phyloP scores from a whole-genome alignment of 108 stramenopile species.

The Aurantiochytrium sp. region DNA sequence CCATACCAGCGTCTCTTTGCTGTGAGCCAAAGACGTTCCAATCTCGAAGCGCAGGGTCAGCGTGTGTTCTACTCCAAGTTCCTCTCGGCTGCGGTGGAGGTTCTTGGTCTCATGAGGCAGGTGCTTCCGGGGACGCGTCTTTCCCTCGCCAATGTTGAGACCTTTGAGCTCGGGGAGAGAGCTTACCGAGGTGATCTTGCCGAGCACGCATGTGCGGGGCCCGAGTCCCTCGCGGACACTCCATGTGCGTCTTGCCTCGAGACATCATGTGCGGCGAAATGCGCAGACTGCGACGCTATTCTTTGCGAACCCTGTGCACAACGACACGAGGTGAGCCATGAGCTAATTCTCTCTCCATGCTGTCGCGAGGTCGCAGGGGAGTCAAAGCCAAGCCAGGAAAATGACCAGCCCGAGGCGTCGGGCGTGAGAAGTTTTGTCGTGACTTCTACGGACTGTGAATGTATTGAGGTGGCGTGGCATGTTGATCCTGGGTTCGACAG shows the following conservation, averaged over 20 bases:
- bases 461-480: not conserved
- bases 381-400: not conserved
- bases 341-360: not conserved
- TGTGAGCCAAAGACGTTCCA: not conserved
- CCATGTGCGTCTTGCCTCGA: not conserved
- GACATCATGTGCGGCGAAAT: not conserved
- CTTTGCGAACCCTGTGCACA: not conserved
- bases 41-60: not conserved
- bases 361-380: not conserved
- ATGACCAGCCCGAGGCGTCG: not conserved
- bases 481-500: not conserved
- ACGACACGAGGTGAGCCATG: not conserved
- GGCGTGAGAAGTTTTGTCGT: not conserved
- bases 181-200: not conserved
- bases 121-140: not conserved
- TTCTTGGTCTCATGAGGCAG: not conserved
- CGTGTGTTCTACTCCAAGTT: conserved; percentile 6
- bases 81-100: not conserved
- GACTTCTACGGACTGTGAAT: not conserved
- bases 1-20: not conserved
- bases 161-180: not conserved
- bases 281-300: not conserved
- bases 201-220: not conserved
- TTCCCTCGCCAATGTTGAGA: not conserved
- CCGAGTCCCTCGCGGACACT: not conserved